Evolutionary conservation across 345 rosid genomes (phyloP).

Genomic region (Lumnitzera littorea): DNA sequence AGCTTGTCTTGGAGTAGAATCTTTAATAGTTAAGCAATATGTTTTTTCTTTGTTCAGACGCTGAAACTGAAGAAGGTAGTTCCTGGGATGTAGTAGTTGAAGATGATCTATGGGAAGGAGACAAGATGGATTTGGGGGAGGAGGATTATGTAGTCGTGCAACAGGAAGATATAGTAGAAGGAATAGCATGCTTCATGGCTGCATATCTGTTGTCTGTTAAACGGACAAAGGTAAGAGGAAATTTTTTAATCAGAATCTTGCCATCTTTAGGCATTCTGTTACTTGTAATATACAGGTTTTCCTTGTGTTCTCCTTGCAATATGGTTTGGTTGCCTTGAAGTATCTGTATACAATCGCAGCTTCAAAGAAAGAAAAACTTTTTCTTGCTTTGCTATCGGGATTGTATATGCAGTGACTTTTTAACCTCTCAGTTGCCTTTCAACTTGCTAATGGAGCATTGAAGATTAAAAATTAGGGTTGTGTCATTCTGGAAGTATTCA

Average conservation of each 20-base stretch:
- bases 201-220: slow-evolving; percentile 77
- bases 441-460: too few species aligned
- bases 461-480: too few species aligned
- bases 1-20: too few species aligned
- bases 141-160: slow-evolving; percentile 87
- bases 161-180: slow-evolving; percentile 94
- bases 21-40: neutral
- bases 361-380: too few species aligned
- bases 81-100: slow-evolving; percentile 78
- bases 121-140: slow-evolving; percentile 30
- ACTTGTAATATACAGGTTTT: neutral
- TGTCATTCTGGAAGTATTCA: too few species aligned
- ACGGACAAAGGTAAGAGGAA: slow-evolving; percentile 68
- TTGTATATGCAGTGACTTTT: too few species aligned
- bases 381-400: too few species aligned
- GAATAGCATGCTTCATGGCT: slow-evolving; percentile 93
- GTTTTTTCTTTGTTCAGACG: neutral
- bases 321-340: too few species aligned
- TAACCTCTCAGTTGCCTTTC: too few species aligned
- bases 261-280: neutral
- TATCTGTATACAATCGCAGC: too few species aligned
- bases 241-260: neutral
- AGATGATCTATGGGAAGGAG: slow-evolving; percentile 70
- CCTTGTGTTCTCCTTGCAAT: neutral
- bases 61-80: slow-evolving; percentile 55